Evolutionary conservation across 257 asterid species (phyloP).

Genomic region (Misopates orontium): DNA sequence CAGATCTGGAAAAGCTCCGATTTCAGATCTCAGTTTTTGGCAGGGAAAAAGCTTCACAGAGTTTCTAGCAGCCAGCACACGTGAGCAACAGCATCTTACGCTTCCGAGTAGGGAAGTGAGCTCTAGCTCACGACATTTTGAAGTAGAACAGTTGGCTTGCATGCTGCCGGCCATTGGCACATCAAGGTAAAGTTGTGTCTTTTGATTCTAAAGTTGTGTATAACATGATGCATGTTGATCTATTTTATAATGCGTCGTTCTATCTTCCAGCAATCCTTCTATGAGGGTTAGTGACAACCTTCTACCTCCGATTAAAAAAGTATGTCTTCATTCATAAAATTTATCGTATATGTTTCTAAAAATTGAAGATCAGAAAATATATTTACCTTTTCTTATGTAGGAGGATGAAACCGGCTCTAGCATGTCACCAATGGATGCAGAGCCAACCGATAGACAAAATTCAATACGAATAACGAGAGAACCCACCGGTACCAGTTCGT

Average conservation of each 20-base stretch:
- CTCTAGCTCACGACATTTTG: conserved; percentile 11
- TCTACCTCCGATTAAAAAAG: conserved; percentile 22
- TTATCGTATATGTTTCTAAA: not conserved
- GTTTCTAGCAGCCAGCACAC: conserved; percentile 16
- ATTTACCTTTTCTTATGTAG: conserved; percentile 32
- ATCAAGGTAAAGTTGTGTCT: conserved; percentile 33
- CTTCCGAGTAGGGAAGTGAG: conserved; percentile 23
- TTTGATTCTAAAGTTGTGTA: not conserved
- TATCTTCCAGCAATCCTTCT: conserved; percentile 35
- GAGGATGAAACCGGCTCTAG: conserved; percentile 22
- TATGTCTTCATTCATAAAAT: conserved; percentile 26
- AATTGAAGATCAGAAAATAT: conserved; percentile 8
- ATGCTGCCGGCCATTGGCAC: conserved; percentile 32
- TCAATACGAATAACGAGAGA: not conserved
- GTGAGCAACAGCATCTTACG: conserved; percentile 23
- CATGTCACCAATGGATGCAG: conserved; percentile 18
- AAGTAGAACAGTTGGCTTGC: conserved; percentile 26
- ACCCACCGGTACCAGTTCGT: conserved; percentile 35
- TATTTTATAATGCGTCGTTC: conserved; percentile 11
- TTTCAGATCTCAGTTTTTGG: conserved; percentile 1
- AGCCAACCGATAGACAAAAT: conserved; percentile 26
- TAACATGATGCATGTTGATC: conserved; percentile 2
- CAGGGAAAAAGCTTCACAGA: conserved; percentile 11
- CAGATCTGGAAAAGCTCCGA: not conserved
- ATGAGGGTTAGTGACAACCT: conserved; percentile 23